phyloP scores from a whole-genome alignment of 306 rosid species.

The Quercus alba region DNA sequence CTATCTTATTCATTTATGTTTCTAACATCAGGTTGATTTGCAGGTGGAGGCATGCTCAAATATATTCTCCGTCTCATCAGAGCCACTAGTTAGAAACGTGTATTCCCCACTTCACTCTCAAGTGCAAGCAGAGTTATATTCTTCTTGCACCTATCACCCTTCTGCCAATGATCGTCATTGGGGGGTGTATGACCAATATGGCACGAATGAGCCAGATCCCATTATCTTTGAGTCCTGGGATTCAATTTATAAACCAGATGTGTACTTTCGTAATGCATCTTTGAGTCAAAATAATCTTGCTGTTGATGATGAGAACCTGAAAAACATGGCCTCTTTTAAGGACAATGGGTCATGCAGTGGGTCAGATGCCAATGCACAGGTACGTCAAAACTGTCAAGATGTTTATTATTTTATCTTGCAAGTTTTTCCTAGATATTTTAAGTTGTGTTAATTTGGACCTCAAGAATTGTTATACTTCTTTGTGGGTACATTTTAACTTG shows the following conservation, averaged over 20 bases:
- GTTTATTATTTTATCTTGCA: no score
- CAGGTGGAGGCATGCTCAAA: conserved; percentile 22
- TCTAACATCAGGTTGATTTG: conserved; percentile 24
- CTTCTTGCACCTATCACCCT: conserved; percentile 21
- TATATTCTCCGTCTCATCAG: conserved; percentile 23
- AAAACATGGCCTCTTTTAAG: no score
- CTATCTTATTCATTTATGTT: not conserved
- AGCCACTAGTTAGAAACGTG: conserved; percentile 37
- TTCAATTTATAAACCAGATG: no score
- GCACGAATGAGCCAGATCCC: not conserved
- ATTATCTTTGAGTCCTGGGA: conserved; percentile 36
- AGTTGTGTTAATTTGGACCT: no score
- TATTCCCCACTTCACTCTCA: conserved; percentile 51
- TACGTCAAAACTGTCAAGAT: no score
- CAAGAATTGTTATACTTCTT: no score
- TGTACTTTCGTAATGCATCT: conserved; percentile 20
- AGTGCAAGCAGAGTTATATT: conserved; percentile 37
- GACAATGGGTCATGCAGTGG: no score
- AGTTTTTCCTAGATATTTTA: no score
- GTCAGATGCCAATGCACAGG: no score
- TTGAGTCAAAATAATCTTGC: conserved; percentile 12
- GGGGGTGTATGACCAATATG: not conserved
- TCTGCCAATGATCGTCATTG: conserved; percentile 16
- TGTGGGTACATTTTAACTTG: no score
- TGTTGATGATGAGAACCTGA: no score